These are phyloP conservation scores for Globisporangium nagaii DNA, from an alignment of 352 stramenopile genomes.

Conservation along the genomic window DNA sequence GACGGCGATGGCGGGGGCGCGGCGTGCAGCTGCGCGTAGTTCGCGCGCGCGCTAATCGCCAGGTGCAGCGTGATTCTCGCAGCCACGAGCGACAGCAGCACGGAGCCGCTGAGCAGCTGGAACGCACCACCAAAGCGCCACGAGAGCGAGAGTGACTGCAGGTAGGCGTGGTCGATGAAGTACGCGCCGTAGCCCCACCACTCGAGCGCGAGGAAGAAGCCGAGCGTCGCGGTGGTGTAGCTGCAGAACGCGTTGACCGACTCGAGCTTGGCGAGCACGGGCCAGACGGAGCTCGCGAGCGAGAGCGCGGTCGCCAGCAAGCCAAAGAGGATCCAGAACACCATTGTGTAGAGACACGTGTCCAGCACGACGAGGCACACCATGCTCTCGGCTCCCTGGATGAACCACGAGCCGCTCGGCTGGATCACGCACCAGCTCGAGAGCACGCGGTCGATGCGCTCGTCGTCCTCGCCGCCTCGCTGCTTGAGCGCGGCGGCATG, in stretches of 20 bases:
- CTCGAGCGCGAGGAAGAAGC: constrained; percentile 28
- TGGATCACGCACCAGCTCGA: constrained; percentile 38
- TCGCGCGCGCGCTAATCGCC: neutral
- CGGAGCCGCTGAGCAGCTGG: constrained; percentile 21
- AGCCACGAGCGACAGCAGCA: constrained; percentile 20
- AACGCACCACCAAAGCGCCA: constrained; percentile 40
- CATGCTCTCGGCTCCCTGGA: constrained; percentile 47
- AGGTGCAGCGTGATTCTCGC: constrained; percentile 22
- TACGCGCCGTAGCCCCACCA: constrained; percentile 54
- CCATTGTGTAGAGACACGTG: constrained; percentile 40
- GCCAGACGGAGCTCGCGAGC: constrained; percentile 7
- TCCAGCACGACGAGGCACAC: constrained; percentile 57
- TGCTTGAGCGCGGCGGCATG: neutral
- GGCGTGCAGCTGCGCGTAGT: constrained; percentile 16
- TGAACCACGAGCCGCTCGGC: constrained; percentile 29
- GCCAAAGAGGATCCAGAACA: constrained; percentile 32
- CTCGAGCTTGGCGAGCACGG: neutral
- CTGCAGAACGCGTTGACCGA: constrained; percentile 21
- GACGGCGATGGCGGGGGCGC: neutral
- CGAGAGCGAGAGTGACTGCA: constrained; percentile 30
- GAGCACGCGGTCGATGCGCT: constrained; percentile 20
- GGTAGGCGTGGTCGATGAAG: constrained; percentile 34
- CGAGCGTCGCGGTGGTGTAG: constrained; percentile 29
- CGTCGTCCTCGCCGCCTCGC: constrained; percentile 2
- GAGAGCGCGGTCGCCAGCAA: constrained; percentile 17